phyloP scores from a whole-genome alignment of 1,284 basidiomycete genomes.

The Trametes versicolor region DNA sequence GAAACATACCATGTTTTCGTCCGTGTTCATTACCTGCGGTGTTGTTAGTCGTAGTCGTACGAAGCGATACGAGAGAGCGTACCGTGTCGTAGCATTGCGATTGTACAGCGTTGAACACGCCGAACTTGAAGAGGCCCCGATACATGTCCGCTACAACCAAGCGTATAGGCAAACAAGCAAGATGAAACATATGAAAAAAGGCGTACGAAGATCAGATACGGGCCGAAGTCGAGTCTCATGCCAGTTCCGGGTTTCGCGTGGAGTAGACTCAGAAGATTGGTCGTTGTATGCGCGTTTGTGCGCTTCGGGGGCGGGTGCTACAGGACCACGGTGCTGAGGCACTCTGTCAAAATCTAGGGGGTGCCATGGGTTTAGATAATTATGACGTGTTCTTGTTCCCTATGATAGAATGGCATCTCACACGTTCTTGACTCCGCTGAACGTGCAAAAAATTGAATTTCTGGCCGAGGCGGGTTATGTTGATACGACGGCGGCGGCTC shows the following conservation, averaged over 20 bases:
- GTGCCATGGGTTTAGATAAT: background rate
- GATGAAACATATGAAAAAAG: too few relatives aligned
- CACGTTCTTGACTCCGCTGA: background rate
- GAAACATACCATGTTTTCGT: conserved; percentile 77
- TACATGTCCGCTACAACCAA: conserved; percentile 76
- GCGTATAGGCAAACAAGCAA: background rate
- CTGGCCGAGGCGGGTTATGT: background rate
- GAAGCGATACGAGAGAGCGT: conserved; percentile 17
- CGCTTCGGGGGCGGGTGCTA: background rate
- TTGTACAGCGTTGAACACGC: conserved; percentile 91
- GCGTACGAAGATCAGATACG: conserved; percentile 76
- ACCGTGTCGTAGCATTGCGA: conserved; percentile 84
- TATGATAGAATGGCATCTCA: background rate
- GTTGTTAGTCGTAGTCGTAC: background rate
- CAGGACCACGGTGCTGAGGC: background rate
- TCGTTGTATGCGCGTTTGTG: conserved; percentile 22
- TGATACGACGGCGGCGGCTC: background rate
- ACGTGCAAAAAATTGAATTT: background rate
- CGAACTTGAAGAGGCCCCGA: conserved; percentile 85
- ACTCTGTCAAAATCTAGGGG: background rate
- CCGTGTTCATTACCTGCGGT: conserved; percentile 68
- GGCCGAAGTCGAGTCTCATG: conserved; percentile 67
- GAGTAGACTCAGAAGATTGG: conserved; percentile 3
- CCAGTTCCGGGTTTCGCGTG: conserved; percentile 48
- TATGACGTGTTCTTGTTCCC: background rate